A percentile compares a stretch with the other conserved stretches of the same genome.
These are phyloP conservation scores for Trichomonas tenax DNA, from an alignment of 208 protist species.

Conservation along the genomic window DNA sequence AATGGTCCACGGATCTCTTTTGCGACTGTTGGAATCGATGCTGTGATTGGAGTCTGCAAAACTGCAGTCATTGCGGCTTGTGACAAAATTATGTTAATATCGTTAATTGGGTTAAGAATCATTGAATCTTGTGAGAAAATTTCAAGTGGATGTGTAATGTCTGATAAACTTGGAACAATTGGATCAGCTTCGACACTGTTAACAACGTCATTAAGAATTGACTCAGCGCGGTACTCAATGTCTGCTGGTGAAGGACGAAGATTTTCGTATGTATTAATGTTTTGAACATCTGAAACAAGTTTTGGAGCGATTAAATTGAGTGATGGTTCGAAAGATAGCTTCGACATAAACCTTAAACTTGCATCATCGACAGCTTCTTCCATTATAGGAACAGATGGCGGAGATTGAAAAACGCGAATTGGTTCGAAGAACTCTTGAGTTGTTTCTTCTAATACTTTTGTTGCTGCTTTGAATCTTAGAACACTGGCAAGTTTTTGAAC, in stretches of 20 bases:
- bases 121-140: neutral
- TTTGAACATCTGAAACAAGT: neutral
- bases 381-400: neutral
- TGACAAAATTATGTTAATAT: neutral
- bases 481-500: neutral
- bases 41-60: neutral
- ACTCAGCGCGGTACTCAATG: neutral
- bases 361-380: neutral
- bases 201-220: neutral
- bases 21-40: neutral
- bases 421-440: neutral
- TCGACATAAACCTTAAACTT: neutral
- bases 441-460: neutral
- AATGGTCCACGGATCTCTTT: neutral
- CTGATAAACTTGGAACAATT: neutral
- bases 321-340: neutral
- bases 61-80: neutral
- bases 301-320: neutral
- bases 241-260: neutral
- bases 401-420: neutral
- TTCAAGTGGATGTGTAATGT: neutral
- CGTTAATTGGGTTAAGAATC: neutral
- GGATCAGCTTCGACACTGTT: neutral
- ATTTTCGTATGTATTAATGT: neutral
- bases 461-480: neutral